These are phyloP conservation scores for Lentithecium fluviatile DNA, from an alignment of 495 filamentous ascomycete genomes.

Conservation along the genomic window DNA sequence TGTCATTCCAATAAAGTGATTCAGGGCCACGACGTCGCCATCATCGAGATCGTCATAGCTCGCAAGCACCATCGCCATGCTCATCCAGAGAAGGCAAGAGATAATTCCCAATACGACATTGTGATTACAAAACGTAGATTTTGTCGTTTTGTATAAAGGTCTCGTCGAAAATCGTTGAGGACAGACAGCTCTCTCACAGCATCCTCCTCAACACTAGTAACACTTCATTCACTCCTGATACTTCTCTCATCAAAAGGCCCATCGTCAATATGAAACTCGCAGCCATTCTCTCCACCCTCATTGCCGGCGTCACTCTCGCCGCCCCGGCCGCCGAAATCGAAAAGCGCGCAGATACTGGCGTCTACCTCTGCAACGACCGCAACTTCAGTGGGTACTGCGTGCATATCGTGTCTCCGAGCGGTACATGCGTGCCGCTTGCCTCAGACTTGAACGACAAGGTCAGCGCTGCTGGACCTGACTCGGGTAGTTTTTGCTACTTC, in stretches of 20 bases:
- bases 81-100: no score
- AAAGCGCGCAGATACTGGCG: constrained; percentile 3
- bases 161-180: background rate
- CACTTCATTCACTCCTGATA: background rate
- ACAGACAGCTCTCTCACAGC: background rate
- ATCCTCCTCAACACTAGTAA: no score
- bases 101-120: no score
- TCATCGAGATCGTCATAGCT: no score
- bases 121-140: no score
- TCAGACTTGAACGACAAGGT: constrained; percentile 11
- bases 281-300: background rate
- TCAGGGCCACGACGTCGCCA: no score
- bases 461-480: constrained; percentile 7
- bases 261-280: background rate
- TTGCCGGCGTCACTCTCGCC: background rate
- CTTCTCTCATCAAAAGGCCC: background rate
- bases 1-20: no score
- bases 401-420: background rate
- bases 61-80: no score
- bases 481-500: constrained; percentile 7
- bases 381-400: constrained; percentile 3
- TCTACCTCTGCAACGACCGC: constrained; percentile 8
- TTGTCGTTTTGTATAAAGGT: no score
- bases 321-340: constrained; percentile 1
- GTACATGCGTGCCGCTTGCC: background rate